These are phyloP conservation scores for Mycena amicta DNA, from an alignment of 768 basidiomycete genomes.

Conservation along the genomic window DNA sequence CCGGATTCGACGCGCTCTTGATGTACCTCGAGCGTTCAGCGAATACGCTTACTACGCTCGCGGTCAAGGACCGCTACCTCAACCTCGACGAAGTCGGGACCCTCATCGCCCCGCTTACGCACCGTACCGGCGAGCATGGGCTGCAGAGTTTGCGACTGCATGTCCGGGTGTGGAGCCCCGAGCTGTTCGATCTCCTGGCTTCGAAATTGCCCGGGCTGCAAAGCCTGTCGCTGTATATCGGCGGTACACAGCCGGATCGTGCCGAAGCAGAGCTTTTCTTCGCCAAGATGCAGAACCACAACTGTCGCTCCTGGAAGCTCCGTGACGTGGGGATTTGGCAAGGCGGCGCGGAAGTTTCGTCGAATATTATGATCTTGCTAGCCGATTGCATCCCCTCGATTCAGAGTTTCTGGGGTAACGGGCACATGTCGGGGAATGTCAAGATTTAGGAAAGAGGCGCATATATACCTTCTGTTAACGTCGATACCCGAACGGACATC, in stretches of 20 bases:
- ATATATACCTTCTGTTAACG: too few species aligned
- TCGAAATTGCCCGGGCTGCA: slow-evolving; percentile 25
- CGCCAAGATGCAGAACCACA: neutral
- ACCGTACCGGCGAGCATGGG: slow-evolving; percentile 18
- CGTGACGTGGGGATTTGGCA: slow-evolving; percentile 22
- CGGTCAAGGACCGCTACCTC: slow-evolving; percentile 45
- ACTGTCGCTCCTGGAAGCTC: slow-evolving; percentile 12
- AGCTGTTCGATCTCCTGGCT: slow-evolving; percentile 30
- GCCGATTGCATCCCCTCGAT: slow-evolving; percentile 15
- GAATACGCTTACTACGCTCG: slow-evolving; percentile 35
- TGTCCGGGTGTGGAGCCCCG: slow-evolving; percentile 23
- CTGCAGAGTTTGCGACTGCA: slow-evolving; percentile 25
- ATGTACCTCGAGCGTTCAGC: slow-evolving; percentile 34
- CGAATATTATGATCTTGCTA: slow-evolving; percentile 11
- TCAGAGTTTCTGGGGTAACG: slow-evolving; percentile 21
- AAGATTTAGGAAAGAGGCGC: slow-evolving; percentile 9
- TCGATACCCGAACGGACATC: neutral
- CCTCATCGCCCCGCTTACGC: slow-evolving; percentile 19
- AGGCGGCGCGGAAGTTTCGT: slow-evolving; percentile 14
- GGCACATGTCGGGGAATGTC: slow-evolving; percentile 15
- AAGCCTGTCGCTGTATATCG: slow-evolving; percentile 18
- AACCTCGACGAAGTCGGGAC: slow-evolving; percentile 31
- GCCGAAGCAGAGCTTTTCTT: slow-evolving; percentile 18
- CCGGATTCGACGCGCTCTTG: slow-evolving; percentile 38
- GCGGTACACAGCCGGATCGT: slow-evolving; percentile 15